Percentiles rank a stretch among this genome's conserved stretches.
These are phyloP conservation scores for Silene latifolia DNA, from an alignment of 148 eudicot genomes.

Conservation along the genomic window DNA sequence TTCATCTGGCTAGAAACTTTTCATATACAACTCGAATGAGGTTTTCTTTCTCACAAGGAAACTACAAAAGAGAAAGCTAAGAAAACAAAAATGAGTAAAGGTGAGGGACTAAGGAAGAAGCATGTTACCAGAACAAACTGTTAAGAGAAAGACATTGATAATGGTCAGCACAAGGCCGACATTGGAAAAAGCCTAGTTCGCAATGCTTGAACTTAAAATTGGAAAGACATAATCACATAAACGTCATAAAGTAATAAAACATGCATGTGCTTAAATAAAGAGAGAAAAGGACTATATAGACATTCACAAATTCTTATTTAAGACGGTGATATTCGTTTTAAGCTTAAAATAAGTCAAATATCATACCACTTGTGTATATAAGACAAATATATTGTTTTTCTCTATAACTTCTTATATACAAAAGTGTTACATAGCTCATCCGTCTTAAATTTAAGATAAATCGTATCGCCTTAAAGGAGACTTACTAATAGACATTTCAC, in stretches of 20 bases:
- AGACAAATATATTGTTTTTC: too few species aligned
- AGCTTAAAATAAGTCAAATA: too few species aligned
- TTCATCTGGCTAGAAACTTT: neutral
- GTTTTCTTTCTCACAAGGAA: neutral
- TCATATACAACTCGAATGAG: neutral
- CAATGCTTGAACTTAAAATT: neutral
- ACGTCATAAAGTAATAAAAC: neutral
- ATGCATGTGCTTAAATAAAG: slow-evolving; percentile 1
- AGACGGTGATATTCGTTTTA: too few species aligned
- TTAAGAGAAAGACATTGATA: slow-evolving; percentile 3
- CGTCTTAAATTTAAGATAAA: too few species aligned
- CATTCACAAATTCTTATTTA: too few species aligned
- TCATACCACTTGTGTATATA: too few species aligned
- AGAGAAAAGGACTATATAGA: neutral
- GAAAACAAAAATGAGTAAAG: neutral
- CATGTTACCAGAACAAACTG: neutral
- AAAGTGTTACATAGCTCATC: too few species aligned
- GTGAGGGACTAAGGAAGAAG: neutral
- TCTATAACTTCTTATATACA: too few species aligned
- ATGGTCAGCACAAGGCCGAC: slow-evolving; percentile 35
- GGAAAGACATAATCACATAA: neutral
- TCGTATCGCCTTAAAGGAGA: too few species aligned
- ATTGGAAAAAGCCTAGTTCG: neutral
- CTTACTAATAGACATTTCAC: neutral
- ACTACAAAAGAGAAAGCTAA: neutral